Percentiles rank a stretch among this genome's conserved stretches.
Conservation (phyloP, 345 rosid species). For the Arabis hirsuta region DNA sequence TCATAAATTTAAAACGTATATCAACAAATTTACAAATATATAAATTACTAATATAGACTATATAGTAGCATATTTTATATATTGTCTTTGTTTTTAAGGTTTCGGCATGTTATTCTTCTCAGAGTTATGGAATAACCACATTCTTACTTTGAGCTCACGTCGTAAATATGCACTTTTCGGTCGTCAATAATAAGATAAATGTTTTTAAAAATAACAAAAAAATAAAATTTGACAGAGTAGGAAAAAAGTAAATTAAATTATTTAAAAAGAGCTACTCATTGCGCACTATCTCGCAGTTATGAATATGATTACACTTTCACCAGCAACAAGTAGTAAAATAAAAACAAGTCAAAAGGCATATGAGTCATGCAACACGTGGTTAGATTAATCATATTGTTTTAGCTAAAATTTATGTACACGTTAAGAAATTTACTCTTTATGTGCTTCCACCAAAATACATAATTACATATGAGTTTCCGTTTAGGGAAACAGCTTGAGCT, state of each 20-base stretch:
- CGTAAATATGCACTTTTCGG: constrained; percentile 35
- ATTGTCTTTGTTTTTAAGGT: background rate
- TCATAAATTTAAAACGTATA: background rate
- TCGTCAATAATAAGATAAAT: constrained; percentile 21
- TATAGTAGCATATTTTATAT: background rate
- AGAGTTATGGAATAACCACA: constrained; percentile 3
- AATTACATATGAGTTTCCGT: constrained; percentile 39
- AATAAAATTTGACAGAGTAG: constrained; percentile 14
- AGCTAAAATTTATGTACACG: constrained; percentile 33
- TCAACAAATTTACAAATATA: background rate
- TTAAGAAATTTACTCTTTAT: constrained; percentile 31
- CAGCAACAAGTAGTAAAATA: constrained; percentile 11
- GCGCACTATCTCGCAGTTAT: constrained; percentile 40
- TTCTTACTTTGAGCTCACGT: constrained; percentile 39
- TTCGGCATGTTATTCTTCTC: constrained; percentile 5
- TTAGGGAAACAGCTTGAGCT: constrained; percentile 33
- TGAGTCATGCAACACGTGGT: constrained; percentile 48
- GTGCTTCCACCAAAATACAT: constrained; percentile 33
- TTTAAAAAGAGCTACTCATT: constrained; percentile 37
- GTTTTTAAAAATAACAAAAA: background rate
- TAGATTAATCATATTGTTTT: constrained; percentile 30
- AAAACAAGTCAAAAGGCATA: constrained; percentile 24
- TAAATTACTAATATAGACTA: background rate
- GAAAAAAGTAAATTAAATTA: constrained; percentile 7
- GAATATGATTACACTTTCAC: constrained; percentile 43